Evolutionary conservation across 352 stramenopile genomes (phyloP).

Genomic region (Pythium coloratum): DNA sequence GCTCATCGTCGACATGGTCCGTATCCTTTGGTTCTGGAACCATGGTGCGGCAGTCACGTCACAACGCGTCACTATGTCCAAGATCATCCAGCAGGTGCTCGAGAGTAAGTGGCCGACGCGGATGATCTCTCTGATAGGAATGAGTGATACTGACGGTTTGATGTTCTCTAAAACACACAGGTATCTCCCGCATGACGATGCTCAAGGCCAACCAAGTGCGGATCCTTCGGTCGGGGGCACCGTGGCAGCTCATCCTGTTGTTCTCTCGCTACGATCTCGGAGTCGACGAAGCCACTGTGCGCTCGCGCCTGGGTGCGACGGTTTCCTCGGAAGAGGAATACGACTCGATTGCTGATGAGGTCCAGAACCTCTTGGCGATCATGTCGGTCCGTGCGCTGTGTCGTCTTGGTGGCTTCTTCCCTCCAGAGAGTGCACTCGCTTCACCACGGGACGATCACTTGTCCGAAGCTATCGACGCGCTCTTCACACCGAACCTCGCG

Average conservation of each 20-base stretch:
- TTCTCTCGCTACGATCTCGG: conserved; percentile 68
- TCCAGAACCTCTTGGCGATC: conserved; percentile 74
- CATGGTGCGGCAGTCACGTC: conserved; percentile 27
- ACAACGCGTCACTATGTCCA: conserved; percentile 53
- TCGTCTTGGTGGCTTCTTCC: conserved; percentile 65
- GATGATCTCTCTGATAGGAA: background rate
- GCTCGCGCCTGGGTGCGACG: conserved; percentile 39
- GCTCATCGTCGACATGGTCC: conserved; percentile 69
- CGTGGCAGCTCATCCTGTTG: conserved; percentile 72
- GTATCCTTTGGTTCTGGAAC: conserved; percentile 78
- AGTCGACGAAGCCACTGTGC: conserved; percentile 55
- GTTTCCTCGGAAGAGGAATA: conserved; percentile 43
- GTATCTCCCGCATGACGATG: conserved; percentile 60
- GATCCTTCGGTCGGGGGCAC: conserved; percentile 47
- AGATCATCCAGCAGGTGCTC: conserved; percentile 72
- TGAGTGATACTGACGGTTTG: background rate
- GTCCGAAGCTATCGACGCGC: conserved; percentile 43
- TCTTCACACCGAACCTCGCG: conserved; percentile 80
- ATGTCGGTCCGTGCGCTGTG: conserved; percentile 69
- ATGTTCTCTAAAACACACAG: conserved; percentile 26
- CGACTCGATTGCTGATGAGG: conserved; percentile 41
- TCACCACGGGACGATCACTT: conserved; percentile 46
- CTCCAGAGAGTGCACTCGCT: conserved; percentile 45
- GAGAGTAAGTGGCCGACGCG: conserved; percentile 47
- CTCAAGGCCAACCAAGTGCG: conserved; percentile 58